Percentiles rank a stretch among this genome's conserved stretches.
These are phyloP conservation scores for Punica granatum DNA, from an alignment of 345 rosid genomes.

Conservation along the genomic window DNA sequence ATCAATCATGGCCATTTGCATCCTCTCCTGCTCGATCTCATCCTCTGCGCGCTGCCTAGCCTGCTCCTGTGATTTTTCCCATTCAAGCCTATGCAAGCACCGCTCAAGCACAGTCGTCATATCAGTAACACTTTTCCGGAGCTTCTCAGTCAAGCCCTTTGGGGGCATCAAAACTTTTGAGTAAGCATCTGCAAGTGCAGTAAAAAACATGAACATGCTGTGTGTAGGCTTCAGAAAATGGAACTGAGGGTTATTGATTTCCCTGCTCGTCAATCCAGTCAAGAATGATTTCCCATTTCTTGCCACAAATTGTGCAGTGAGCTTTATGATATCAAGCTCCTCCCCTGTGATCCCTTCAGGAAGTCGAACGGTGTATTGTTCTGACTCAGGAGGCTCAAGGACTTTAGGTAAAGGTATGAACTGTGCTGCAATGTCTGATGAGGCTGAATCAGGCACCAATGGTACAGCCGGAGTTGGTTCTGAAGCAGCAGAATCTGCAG, in stretches of 20 bases:
- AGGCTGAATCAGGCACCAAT: slow-evolving; percentile 30
- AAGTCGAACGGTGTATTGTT: slow-evolving; percentile 66
- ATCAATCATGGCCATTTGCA: slow-evolving; percentile 88
- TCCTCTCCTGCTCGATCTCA: slow-evolving; percentile 78
- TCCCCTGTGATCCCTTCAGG: slow-evolving; percentile 78
- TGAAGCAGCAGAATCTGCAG: slow-evolving; percentile 26
- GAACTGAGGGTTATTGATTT: slow-evolving; percentile 67
- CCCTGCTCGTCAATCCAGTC: slow-evolving; percentile 62
- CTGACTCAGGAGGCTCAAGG: slow-evolving; percentile 69
- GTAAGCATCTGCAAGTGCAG: slow-evolving; percentile 70
- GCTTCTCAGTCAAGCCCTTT: slow-evolving; percentile 53
- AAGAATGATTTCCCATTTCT: slow-evolving; percentile 74
- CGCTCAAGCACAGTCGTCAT: slow-evolving; percentile 75
- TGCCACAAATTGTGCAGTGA: slow-evolving; percentile 82
- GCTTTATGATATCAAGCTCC: slow-evolving; percentile 78
- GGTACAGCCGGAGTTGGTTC: slow-evolving; percentile 22
- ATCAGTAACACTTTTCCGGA: slow-evolving; percentile 45
- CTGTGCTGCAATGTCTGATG: slow-evolving; percentile 54
- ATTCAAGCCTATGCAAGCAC: slow-evolving; percentile 75
- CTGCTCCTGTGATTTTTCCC: slow-evolving; percentile 86
- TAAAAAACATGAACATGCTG: slow-evolving; percentile 74
- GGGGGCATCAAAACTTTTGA: slow-evolving; percentile 81
- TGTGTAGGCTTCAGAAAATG: slow-evolving; percentile 87
- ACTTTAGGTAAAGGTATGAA: slow-evolving; percentile 55
- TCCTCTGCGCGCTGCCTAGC: slow-evolving; percentile 80